phyloP scores from a whole-genome alignment of 331 rosid species.

The Telfairia occidentalis region DNA sequence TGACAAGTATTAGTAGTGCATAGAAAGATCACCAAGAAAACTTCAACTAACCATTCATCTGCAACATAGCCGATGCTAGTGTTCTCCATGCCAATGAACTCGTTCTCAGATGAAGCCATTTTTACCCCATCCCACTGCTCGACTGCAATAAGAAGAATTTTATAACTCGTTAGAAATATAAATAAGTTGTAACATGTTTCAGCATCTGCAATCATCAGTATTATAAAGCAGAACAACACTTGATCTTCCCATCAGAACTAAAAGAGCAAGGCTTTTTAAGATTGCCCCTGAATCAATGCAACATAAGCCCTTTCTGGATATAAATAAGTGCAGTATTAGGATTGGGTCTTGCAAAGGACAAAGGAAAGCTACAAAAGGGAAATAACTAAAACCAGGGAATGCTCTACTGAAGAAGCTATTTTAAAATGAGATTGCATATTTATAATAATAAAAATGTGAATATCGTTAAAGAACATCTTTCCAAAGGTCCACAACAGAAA shows the following conservation, averaged over 20 bases:
- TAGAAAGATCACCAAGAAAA: not conserved
- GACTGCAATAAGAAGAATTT: conserved; percentile 33
- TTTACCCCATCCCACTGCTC: conserved; percentile 72
- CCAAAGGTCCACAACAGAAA: not conserved
- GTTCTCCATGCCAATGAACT: conserved; percentile 21
- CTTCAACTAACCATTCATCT: conserved; percentile 72
- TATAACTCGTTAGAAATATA: not conserved
- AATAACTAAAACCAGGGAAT: not conserved
- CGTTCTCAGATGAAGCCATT: conserved; percentile 26
- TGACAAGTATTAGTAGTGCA: not conserved
- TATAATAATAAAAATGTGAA: not conserved
- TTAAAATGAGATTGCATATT: not conserved
- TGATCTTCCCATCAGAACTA: not conserved
- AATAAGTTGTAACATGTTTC: not conserved
- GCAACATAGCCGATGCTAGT: conserved; percentile 54
- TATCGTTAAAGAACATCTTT: not conserved
- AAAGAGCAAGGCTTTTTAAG: not conserved
- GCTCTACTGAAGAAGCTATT: not conserved
- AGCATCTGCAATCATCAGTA: not conserved
- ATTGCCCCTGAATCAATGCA: not conserved
- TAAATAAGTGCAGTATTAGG: not conserved
- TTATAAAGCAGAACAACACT: not conserved
- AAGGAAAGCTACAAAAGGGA: not conserved
- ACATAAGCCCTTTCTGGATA: not conserved
- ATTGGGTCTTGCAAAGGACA: not conserved